A percentile compares a stretch with the other conserved stretches of the same genome.
These are phyloP conservation scores for Fusarium devonianum DNA, from an alignment of 2,329 filamentous ascomycete genomes.

Conservation along the genomic window DNA sequence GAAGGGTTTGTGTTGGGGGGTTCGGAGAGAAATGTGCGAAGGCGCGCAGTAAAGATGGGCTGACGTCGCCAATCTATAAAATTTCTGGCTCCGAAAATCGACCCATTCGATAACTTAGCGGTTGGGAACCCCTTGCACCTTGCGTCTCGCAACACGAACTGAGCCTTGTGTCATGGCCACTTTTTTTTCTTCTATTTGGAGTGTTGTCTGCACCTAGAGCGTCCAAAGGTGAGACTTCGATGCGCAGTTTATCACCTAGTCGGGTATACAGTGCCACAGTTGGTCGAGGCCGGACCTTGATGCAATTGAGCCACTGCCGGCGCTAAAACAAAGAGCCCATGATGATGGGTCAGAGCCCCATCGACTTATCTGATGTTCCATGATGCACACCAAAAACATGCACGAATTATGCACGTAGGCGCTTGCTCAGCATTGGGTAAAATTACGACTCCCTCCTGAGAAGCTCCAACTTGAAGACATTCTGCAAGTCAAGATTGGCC, in stretches of 20 bases:
- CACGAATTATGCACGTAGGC: slow-evolving; percentile 13
- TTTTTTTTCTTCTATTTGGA: background rate
- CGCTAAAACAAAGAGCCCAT: slow-evolving; percentile 26
- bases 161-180: background rate
- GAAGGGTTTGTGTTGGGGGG: slow-evolving; percentile 7
- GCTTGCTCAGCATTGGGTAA: slow-evolving; percentile 7
- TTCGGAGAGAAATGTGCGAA: slow-evolving; percentile 18
- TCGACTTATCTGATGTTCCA: slow-evolving; percentile 19
- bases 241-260: no score
- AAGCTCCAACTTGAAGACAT: background rate
- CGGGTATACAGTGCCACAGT: background rate
- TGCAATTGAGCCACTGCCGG: slow-evolving; percentile 14
- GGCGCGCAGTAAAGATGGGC: slow-evolving; percentile 37
- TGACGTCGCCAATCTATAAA: slow-evolving; percentile 40
- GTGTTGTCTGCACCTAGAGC: background rate
- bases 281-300: slow-evolving; percentile 2
- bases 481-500: background rate
- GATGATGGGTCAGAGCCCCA: slow-evolving; percentile 25
- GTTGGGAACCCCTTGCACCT: slow-evolving; percentile 17
- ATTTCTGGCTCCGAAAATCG: slow-evolving; percentile 40
- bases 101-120: slow-evolving; percentile 31
- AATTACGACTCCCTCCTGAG: background rate
- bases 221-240: background rate
- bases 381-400: slow-evolving; percentile 11
- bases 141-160: slow-evolving; percentile 5